These are phyloP conservation scores for Excoecaria cochinchinensis DNA, from an alignment of 345 rosid genomes.

Conservation along the genomic window DNA sequence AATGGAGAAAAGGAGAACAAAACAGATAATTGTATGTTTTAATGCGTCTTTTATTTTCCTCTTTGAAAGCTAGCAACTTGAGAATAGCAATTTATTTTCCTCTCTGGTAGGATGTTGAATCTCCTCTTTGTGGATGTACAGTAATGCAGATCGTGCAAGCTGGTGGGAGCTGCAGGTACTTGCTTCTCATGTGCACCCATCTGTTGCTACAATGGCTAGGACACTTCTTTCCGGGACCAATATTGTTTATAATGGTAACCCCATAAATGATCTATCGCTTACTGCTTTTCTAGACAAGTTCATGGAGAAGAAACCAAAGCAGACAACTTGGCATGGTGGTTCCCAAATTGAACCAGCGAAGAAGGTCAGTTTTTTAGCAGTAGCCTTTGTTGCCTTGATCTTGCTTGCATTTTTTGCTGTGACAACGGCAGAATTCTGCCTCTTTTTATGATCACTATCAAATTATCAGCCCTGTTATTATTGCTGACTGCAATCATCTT, in stretches of 20 bases:
- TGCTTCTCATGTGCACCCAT: slow-evolving; percentile 86
- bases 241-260: slow-evolving; percentile 91
- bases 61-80: not conserved
- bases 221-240: slow-evolving; percentile 85
- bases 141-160: slow-evolving; percentile 77
- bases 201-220: slow-evolving; percentile 96
- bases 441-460: not conserved
- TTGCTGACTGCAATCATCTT: slow-evolving; percentile 13
- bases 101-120: not conserved
- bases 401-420: not conserved
- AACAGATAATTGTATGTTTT: not conserved
- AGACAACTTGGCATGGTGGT: slow-evolving; percentile 87
- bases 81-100: not conserved
- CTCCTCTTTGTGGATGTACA: slow-evolving; percentile 27
- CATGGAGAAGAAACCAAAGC: slow-evolving; percentile 96
- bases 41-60: too few species aligned
- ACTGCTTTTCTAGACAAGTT: slow-evolving; percentile 88
- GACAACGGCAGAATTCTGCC: not conserved
- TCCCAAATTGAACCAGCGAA: slow-evolving; percentile 96
- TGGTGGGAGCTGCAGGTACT: slow-evolving; percentile 97
- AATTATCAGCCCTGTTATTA: not conserved
- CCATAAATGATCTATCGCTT: slow-evolving; percentile 70
- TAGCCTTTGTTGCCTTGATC: not conserved
- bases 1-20: not conserved
- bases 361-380: slow-evolving; percentile 49